Percentiles rank a stretch among this genome's conserved stretches.
Evolutionary conservation across 495 filamentous ascomycete genomes (phyloP).

Genomic region (Darksidea phi): DNA sequence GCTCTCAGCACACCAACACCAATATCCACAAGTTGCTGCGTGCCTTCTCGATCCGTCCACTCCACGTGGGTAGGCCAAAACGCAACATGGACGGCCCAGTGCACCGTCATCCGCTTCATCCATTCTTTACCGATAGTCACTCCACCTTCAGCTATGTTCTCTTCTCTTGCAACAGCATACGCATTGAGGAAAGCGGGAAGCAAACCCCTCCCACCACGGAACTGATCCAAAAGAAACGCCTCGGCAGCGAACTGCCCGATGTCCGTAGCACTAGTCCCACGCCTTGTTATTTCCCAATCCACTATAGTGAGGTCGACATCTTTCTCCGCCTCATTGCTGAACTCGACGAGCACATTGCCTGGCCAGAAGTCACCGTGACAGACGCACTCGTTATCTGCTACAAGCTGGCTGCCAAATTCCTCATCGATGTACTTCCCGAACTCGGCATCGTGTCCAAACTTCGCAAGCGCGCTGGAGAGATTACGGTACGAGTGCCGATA

Average conservation of each 20-base stretch:
- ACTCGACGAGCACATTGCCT: constrained; percentile 35
- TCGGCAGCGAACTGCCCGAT: constrained; percentile 46
- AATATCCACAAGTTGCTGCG: constrained; percentile 34
- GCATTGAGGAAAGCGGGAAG: constrained; percentile 35
- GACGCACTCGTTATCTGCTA: constrained; percentile 40
- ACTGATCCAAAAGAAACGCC: constrained; percentile 43
- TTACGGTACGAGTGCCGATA: constrained; percentile 38
- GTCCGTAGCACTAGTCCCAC: constrained; percentile 42
- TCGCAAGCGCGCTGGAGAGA: constrained; percentile 28
- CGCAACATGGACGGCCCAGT: constrained; percentile 42
- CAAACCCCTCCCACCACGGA: constrained; percentile 41
- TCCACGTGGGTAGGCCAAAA: constrained; percentile 42
- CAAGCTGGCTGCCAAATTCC: constrained; percentile 36
- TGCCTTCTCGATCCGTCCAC: constrained; percentile 39
- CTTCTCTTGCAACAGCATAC: constrained; percentile 29
- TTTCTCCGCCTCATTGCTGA: not conserved
- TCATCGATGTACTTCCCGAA: constrained; percentile 36
- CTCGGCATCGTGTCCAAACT: constrained; percentile 34
- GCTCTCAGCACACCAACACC: constrained; percentile 33
- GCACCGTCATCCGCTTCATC: constrained; percentile 37
- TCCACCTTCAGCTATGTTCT: constrained; percentile 1
- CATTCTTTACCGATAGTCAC: constrained; percentile 25
- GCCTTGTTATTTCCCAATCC: constrained; percentile 45
- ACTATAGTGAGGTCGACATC: constrained; percentile 36
- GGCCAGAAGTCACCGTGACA: constrained; percentile 48